These are phyloP conservation scores for Trichosanthes cucumerina DNA, from an alignment of 306 rosid species.

Conservation along the genomic window DNA sequence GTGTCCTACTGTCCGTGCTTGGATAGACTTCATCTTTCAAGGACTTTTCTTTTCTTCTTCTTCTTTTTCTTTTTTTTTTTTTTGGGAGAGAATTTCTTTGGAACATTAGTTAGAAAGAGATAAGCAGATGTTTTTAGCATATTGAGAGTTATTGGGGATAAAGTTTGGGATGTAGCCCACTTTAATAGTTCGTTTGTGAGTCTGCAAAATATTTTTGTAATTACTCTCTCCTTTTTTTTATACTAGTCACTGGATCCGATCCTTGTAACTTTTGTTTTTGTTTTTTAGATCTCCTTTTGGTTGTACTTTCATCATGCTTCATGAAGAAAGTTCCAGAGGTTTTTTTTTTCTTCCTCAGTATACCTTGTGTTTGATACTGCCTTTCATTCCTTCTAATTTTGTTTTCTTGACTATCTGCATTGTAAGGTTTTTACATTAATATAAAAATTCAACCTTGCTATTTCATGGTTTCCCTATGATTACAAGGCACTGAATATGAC, in stretches of 20 bases:
- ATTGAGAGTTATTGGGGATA: neutral
- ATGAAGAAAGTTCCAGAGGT: neutral
- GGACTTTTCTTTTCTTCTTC: neutral
- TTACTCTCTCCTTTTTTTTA: neutral
- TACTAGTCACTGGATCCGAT: neutral
- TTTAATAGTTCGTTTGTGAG: neutral
- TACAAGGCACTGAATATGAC: neutral
- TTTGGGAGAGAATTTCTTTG: neutral
- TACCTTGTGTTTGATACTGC: neutral
- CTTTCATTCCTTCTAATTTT: neutral
- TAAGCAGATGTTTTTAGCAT: neutral
- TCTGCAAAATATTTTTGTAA: neutral
- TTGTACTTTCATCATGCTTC: neutral
- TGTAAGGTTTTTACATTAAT: neutral
- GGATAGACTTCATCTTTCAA: neutral
- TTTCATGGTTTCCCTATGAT: neutral
- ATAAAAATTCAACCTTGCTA: neutral
- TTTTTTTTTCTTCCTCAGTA: neutral
- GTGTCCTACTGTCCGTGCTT: too few relatives aligned
- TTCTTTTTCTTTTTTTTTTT: too few relatives aligned
- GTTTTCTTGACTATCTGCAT: neutral
- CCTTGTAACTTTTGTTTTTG: neutral
- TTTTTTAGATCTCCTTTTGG: neutral
- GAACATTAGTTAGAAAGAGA: neutral
- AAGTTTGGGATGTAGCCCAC: neutral